Base-by-base conservation (phyloP, 768 basidiomycete genomes). In the Tylopilus sp. region DNA sequence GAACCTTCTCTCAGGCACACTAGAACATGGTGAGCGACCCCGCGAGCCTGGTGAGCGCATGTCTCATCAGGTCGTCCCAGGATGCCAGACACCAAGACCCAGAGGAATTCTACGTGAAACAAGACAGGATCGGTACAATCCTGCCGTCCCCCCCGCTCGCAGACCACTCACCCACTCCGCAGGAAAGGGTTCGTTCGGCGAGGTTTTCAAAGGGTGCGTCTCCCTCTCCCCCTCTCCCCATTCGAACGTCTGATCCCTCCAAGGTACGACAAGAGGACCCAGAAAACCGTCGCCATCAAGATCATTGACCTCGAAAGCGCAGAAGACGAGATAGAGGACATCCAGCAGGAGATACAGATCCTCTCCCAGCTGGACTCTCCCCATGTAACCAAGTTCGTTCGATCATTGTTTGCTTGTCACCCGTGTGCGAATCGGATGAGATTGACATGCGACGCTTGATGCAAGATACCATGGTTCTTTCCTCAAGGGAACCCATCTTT, bases 321-420 rank as follows among this genome's bases (percentile, higher is more conserved):
- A 47, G 97, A 98, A 72, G 97, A 99, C 67, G 97, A 99, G 76
- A 98, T 98, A 66, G 97, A 98, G 70, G 97, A 98, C 74, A 98
- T 99, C 54, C 93, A 98, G 64, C 92, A 97, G 70, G 97, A 99
- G 72, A 98, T 99, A 51, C 92, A 97, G 71, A 98, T 99, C 57
- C 82, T 99, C 14, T 93, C 92, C 8, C 95, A 98, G 67, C 73
- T 99, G 60, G 96, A 98, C 72, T 98, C 94, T 24, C 87, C 91
- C 25, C 88, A 90, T 74, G 96, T 98, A 51, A 98, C 96, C 59
- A 96, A 92, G 90, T 94, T 62, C 68, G 86, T 78, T 56, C 52
- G 43, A 60, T 65, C 61, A 54, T 25, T 50, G 59, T 53, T 64
- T 63, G 53, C n/a, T n/a, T 66, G 50, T 55, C 40, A 45, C 52